phyloP scores from a whole-genome alignment of 2,329 filamentous ascomycete species.

The Huntiella moniliformis region DNA sequence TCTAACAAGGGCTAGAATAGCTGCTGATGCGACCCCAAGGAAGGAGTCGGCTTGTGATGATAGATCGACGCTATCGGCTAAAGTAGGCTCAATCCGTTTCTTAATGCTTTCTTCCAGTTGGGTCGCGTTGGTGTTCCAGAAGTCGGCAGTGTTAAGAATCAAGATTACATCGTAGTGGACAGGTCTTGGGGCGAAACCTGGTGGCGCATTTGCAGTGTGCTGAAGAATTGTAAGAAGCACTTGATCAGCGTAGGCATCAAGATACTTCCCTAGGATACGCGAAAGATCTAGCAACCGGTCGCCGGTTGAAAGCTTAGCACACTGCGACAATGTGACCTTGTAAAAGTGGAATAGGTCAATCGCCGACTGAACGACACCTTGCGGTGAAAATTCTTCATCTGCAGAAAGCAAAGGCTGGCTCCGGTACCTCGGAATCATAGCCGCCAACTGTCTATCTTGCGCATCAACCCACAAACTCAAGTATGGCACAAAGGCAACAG shows the following conservation, averaged over 20 bases:
- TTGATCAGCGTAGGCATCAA: constrained; percentile 89
- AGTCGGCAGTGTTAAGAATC: constrained; percentile 91
- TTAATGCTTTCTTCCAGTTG: constrained; percentile 92
- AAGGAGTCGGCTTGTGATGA: constrained; percentile 90
- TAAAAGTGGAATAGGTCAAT: constrained; percentile 98
- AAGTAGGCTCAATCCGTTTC: constrained; percentile 64
- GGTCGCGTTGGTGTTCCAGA: constrained; percentile 83
- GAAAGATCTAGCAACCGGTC: constrained; percentile 69
- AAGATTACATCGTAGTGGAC: constrained; percentile 57
- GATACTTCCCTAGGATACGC: constrained; percentile 71
- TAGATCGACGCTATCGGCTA: constrained; percentile 61
- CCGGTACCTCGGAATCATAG: constrained; percentile 74
- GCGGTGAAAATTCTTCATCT: constrained; percentile 83
- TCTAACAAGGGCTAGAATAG: constrained; percentile 66
- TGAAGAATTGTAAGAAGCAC: constrained; percentile 59
- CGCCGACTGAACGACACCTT: constrained; percentile 79
- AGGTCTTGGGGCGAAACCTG: too few relatives aligned
- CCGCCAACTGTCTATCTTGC: constrained; percentile 72
- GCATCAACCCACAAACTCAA: constrained; percentile 93
- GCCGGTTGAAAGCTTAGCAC: constrained; percentile 88
- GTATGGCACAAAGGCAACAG: constrained; percentile 92
- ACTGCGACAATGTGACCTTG: constrained; percentile 79
- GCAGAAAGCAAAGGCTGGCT: constrained; percentile 58
- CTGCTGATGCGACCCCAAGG: constrained; percentile 79
- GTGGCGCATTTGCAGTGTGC: constrained; percentile 28